Percentiles rank a stretch among this genome's conserved stretches.
Evolutionary conservation across 345 rosid genomes (phyloP).

Genomic region (Citrus glauca): DNA sequence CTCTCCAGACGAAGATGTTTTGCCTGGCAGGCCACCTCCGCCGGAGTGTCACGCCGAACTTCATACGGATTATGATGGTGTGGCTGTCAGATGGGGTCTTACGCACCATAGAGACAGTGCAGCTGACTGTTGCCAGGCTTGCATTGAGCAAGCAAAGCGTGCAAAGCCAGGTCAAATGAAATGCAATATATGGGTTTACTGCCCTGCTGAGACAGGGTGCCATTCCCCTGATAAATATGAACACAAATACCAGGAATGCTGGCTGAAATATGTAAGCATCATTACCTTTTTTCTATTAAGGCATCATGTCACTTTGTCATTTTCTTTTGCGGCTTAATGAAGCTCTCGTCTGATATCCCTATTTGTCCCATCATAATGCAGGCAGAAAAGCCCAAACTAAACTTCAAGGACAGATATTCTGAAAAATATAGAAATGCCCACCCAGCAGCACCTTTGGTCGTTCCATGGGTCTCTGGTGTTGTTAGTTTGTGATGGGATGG

Average conservation of each 20-base stretch:
- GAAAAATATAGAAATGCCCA: constrained; percentile 74
- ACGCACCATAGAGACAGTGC: constrained; percentile 96
- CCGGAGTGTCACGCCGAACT: constrained; percentile 75
- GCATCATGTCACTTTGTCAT: background rate
- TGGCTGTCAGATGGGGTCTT: constrained; percentile 96
- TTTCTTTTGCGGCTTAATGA: constrained; percentile 10
- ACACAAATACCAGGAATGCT: constrained; percentile 85
- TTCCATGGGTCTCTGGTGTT: constrained; percentile 96
- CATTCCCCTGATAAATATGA: constrained; percentile 84
- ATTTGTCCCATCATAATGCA: constrained; percentile 35
- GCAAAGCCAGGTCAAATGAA: constrained; percentile 77
- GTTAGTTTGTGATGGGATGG: constrained; percentile 36
- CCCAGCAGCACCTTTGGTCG: constrained; percentile 73
- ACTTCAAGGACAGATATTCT: constrained; percentile 72
- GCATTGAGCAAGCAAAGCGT: constrained; percentile 78
- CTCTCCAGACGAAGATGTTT: constrained; percentile 58
- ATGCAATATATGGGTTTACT: constrained; percentile 98
- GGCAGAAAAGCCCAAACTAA: constrained; percentile 75
- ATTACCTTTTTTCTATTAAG: background rate
- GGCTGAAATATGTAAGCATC: constrained; percentile 87
- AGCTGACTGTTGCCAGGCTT: constrained; percentile 97
- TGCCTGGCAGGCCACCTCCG: constrained; percentile 87
- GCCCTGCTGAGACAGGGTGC: constrained; percentile 86
- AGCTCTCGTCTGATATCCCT: constrained; percentile 6
- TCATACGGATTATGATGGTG: constrained; percentile 89